phyloP scores from a whole-genome alignment of 306 rosid genomes.

The Quercus glauca region DNA sequence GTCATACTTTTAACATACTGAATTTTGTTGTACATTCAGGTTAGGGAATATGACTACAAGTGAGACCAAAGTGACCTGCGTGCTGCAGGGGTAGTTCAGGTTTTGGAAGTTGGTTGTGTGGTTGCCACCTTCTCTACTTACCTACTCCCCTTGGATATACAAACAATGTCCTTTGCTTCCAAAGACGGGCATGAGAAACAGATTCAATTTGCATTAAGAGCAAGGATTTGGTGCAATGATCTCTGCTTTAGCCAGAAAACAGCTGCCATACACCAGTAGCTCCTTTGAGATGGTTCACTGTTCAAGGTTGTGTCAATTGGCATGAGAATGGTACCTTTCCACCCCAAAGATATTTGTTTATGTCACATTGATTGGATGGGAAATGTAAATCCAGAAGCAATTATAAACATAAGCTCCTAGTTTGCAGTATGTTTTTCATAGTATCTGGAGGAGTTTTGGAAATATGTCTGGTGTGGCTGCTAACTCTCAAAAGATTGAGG shows the following conservation, averaged over 20 bases:
- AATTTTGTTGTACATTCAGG: constrained; percentile 32
- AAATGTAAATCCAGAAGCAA: too few species aligned
- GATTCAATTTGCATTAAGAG: constrained; percentile 17
- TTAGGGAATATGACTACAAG: constrained; percentile 84
- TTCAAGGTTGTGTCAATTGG: constrained; percentile 85
- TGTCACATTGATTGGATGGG: not conserved
- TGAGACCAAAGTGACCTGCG: not conserved
- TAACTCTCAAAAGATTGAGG: too few species aligned
- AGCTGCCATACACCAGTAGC: constrained; percentile 72
- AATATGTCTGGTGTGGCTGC: too few species aligned
- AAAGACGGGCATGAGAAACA: too few species aligned
- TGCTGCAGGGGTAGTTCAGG: too few species aligned
- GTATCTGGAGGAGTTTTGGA: too few species aligned
- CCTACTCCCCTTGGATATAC: too few species aligned
- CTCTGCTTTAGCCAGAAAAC: constrained; percentile 81
- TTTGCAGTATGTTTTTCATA: too few species aligned
- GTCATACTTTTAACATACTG: constrained; percentile 4
- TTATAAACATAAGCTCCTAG: too few species aligned
- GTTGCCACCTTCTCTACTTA: too few species aligned
- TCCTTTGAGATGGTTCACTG: constrained; percentile 96
- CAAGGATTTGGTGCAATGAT: constrained; percentile 90
- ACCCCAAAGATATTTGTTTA: constrained; percentile 13
- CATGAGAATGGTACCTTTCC: constrained; percentile 68
- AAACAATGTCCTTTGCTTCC: too few species aligned
- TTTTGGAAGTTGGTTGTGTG: too few species aligned